A percentile compares a stretch with the other conserved stretches of the same genome.
phyloP scores from a whole-genome alignment of 805 yeast species.

The Maudiozyma bulderi region DNA sequence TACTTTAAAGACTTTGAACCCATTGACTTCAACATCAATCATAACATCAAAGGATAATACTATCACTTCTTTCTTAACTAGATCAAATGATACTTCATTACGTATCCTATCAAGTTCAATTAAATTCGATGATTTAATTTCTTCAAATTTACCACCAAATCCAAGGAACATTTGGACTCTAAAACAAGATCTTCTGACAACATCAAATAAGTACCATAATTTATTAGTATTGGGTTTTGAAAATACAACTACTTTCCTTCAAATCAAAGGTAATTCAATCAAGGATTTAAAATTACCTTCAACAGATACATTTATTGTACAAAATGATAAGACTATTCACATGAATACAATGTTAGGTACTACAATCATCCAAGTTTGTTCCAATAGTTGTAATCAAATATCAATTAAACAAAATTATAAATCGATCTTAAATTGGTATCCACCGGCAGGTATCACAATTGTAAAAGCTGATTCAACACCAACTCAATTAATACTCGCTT shows the following conservation, averaged over 20 bases:
- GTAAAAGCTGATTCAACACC: conserved; percentile 51
- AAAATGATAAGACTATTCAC: conserved; percentile 51
- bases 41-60: not conserved
- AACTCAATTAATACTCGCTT: conserved; percentile 58
- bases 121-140: conserved; percentile 51
- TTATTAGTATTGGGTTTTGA: conserved; percentile 19
- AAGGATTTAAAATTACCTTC: conserved; percentile 59
- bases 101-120: conserved; percentile 47
- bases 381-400: conserved; percentile 59
- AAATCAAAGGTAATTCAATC: conserved; percentile 41
- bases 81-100: conserved; percentile 29
- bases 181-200: conserved; percentile 24
- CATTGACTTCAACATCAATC: conserved; percentile 28
- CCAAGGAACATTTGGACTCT: conserved; percentile 61
- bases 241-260: conserved; percentile 17
- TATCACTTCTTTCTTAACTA: conserved; percentile 16
- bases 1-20: conserved; percentile 37
- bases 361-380: conserved; percentile 64
- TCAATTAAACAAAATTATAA: conserved; percentile 21
- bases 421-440: conserved; percentile 58
- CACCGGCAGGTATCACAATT: conserved; percentile 69
- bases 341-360: conserved; percentile 57
- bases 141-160: conserved; percentile 63
- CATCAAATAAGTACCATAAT: conserved; percentile 19
- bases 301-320: conserved; percentile 55